Evolutionary conservation across 345 rosid genomes (phyloP), one percentile per base, ranked within the genome.

Genomic region (Eucalyptus tenuipes): DNA sequence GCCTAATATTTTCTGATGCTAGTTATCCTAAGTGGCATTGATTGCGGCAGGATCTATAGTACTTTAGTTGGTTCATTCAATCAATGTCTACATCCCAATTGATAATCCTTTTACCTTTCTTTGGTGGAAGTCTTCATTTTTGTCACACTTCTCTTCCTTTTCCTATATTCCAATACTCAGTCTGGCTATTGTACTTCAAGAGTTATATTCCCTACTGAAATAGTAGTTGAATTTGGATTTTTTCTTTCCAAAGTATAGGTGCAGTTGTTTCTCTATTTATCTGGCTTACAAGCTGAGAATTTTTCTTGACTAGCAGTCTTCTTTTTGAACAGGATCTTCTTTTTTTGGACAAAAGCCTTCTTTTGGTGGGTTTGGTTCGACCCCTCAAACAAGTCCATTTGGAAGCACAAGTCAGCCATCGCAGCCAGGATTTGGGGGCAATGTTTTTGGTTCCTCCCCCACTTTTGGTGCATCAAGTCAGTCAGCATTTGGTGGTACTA

Each of bases 281-380:
- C 81, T 71, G 81, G 81, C 81, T 71, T 75, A 40, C 47, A 75
- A 40, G 47, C 84, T 75, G 84, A 40, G 84, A 75, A 40, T n/a
- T 64, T 64, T 64, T 15, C 75, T 64, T 64, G 20, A 64, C 47
- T 75, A 75, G 12, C 22, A 12, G 84, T 75, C 82, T 40, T 75
- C 47, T 6, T 15, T 88, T 61, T 86, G 79, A 86, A 49, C 88
- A 96, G 99, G 96, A 25, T 89, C 95, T 88, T 94, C 97, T 90
- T 88, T 89, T 33, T 96, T 95, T 87, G 98, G 99, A 85, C 98
- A 97, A 91, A 96, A 95, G 91, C 90, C 96, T 90, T 92, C 93
- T 64, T 96, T 96, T 92, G 98, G 93, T 85, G 94, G 98, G 88
- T 94, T 96, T 91, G 96, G 97, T 55, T 93, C 99, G 79, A 89